phyloP scores from a whole-genome alignment of 2,329 filamentous ascomycete species.

The Phyllosticta paracitricarpa region DNA sequence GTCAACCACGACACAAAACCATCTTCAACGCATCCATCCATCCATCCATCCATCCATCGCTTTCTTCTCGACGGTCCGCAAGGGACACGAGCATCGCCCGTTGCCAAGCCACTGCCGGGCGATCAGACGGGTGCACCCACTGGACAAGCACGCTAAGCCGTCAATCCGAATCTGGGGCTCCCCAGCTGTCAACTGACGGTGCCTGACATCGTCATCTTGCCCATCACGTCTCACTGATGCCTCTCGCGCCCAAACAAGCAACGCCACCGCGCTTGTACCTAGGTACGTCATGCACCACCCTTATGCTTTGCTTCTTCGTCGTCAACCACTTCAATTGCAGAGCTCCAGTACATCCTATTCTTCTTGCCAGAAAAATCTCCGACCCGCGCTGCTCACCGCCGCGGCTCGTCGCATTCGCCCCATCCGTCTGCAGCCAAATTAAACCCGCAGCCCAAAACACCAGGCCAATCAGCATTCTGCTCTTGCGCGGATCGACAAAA shows the following conservation, averaged over 20 bases:
- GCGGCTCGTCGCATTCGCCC: neutral
- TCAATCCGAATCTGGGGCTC: neutral
- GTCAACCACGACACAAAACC: too few relatives aligned
- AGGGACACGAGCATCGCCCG: neutral
- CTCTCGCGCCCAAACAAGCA: neutral
- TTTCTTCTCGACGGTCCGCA: neutral
- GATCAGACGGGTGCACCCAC: constrained; percentile 4
- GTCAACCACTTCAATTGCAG: neutral
- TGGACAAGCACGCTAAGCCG: neutral
- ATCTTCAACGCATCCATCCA: neutral
- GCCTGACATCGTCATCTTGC: neutral
- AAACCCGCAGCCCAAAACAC: neutral
- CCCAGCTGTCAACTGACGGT: neutral
- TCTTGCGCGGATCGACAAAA: neutral
- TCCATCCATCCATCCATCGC: neutral
- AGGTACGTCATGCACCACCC: neutral
- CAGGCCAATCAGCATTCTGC: neutral
- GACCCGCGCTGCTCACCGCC: neutral
- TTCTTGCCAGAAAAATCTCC: neutral
- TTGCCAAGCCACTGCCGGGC: constrained; percentile 8
- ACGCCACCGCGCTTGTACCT: neutral
- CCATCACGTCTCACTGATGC: neutral
- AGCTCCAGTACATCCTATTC: neutral
- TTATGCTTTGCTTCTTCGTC: neutral
- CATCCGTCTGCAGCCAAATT: neutral